Base-by-base conservation (phyloP, 768 basidiomycete genomes). In the Naganishia vaughanmartiniae region DNA sequence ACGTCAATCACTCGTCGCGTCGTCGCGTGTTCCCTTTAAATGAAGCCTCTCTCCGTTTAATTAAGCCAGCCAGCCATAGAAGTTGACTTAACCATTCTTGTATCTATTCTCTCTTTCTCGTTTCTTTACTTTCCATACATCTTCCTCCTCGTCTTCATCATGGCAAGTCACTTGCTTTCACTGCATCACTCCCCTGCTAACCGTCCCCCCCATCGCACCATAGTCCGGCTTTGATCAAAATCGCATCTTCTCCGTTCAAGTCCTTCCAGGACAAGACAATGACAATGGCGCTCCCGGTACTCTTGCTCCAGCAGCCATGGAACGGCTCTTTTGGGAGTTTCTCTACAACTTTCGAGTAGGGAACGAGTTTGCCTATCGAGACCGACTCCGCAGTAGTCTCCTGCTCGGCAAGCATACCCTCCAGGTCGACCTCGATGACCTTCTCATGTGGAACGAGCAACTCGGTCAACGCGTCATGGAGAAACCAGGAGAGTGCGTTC, bases 301-400 rank as follows among this genome's bases (percentile, higher is more conserved):
- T 85, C 91, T 93, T 24, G 85, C 87, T 0, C 89, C 90, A 6
- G 89, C 92, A 4, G 89, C 92, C 77, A 87, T 87, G 0, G 92
- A 93, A 77, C 88, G 87, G 77, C 83, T 89, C 31, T 84, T 95
- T 28, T 85, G 89, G 65, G 90, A 96, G 39, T 97, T 98, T 82
- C 84, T 97, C 54, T 85, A 91, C 66, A 87, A 89, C 66, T 97
- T 91, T 82, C 87, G 94, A 72, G 87, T 94, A 56, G 91, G 90
- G 14, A 90, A 90, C 73, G 90, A 92, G 76, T 98, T 93, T 83
- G 87, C 91, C 66, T 98, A 98, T 82, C 86, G 94, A 77, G 96
- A 99, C 77, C 90, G 90, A 73, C 84, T 98, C 33, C 87, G 94
- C 24, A 91, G 88, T 55, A 95, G 93, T 79, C 82, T 98, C 39